These are phyloP conservation scores for Pythium aphanidermatum DNA, from an alignment of 352 stramenopile genomes.

Conservation along the genomic window DNA sequence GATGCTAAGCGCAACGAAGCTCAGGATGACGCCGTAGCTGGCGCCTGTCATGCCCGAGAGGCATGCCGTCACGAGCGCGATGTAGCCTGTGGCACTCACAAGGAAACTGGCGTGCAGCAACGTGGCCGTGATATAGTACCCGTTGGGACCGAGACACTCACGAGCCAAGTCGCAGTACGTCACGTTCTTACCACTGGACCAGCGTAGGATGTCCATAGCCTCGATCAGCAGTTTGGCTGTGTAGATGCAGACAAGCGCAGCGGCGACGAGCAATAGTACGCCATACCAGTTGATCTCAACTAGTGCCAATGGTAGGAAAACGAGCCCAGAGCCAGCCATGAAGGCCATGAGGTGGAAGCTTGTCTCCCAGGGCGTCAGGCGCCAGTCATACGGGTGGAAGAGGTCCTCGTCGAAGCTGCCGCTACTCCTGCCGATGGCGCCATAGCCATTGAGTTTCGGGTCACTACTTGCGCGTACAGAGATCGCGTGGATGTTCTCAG, in stretches of 20 bases:
- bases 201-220: conserved; percentile 62
- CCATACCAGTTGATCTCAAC: conserved; percentile 80
- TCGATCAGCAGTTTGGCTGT: conserved; percentile 63
- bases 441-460: conserved; percentile 27
- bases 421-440: conserved; percentile 8
- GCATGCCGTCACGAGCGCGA: conserved; percentile 50
- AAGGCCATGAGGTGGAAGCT: conserved; percentile 70
- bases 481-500: conserved; percentile 23
- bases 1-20: conserved; percentile 38
- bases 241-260: conserved; percentile 46
- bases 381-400: too few relatives aligned
- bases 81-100: conserved; percentile 49
- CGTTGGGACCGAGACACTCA: conserved; percentile 50
- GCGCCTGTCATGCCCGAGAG: conserved; percentile 55
- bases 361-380: conserved; percentile 55
- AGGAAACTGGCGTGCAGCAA: conserved; percentile 56
- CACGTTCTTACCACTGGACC: conserved; percentile 53
- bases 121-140: conserved; percentile 31
- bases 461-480: conserved; percentile 25
- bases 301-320: conserved; percentile 63
- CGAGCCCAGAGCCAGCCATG: conserved; percentile 66
- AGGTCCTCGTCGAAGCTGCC: background rate
- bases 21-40: conserved; percentile 45
- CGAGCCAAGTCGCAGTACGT: conserved; percentile 64
- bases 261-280: conserved; percentile 48